Evolutionary conservation across 495 filamentous ascomycete species (phyloP).

Genomic region (Trypethelium eluteriae): DNA sequence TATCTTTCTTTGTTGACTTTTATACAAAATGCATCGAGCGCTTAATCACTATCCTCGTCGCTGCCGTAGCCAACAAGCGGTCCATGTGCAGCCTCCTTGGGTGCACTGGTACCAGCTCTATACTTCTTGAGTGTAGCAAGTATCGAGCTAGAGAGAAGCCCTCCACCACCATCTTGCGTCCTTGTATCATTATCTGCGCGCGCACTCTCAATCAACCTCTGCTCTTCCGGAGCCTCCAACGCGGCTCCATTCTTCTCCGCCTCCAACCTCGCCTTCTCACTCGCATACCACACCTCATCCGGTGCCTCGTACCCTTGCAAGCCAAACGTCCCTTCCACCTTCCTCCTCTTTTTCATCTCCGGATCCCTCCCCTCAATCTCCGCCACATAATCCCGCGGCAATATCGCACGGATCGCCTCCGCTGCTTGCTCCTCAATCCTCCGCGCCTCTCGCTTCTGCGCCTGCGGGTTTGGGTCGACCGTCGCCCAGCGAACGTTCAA

Average conservation of each 20-base stretch:
- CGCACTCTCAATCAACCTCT: constrained; percentile 38
- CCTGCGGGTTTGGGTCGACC: constrained; percentile 88
- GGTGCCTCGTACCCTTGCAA: constrained; percentile 88
- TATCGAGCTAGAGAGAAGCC: constrained; percentile 75
- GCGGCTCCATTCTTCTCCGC: constrained; percentile 26
- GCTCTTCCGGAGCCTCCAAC: constrained; percentile 36
- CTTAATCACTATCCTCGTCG: constrained; percentile 64
- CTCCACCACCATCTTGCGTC: constrained; percentile 35
- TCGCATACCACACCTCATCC: constrained; percentile 88
- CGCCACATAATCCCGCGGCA: constrained; percentile 87
- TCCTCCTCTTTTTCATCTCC: constrained; percentile 76
- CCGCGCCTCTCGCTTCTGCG: constrained; percentile 84
- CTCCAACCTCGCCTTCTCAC: constrained; percentile 36
- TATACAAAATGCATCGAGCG: neutral
- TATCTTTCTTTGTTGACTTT: neutral
- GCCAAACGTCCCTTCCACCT: constrained; percentile 83
- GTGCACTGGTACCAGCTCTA: constrained; percentile 30
- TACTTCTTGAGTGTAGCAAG: constrained; percentile 60
- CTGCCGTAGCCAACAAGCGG: constrained; percentile 85
- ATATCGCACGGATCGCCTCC: constrained; percentile 79
- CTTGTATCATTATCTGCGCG: constrained; percentile 15
- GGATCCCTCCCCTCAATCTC: constrained; percentile 90
- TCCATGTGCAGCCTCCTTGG: constrained; percentile 47
- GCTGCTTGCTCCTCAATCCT: constrained; percentile 96
- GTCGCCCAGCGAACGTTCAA: constrained; percentile 97